A percentile compares a stretch with the other conserved stretches of the same genome.
Conservation (phyloP, 495 filamentous ascomycete species). For the Lasiosphaeria ovina region DNA sequence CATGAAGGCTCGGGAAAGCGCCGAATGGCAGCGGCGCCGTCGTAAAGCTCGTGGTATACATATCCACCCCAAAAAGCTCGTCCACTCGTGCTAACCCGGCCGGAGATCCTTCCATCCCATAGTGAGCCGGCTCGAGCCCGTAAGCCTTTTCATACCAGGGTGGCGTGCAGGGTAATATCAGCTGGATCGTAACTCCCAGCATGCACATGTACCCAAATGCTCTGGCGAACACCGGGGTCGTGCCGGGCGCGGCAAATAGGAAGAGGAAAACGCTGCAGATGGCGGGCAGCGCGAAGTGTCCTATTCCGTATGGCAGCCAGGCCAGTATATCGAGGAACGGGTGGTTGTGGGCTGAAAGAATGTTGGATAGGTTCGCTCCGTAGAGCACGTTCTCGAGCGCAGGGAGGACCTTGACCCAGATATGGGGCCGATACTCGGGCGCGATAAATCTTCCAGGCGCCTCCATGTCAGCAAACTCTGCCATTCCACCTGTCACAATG, state of each 20-base stretch:
- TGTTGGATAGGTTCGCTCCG: constrained; percentile 92
- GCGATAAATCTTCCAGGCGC: constrained; percentile 62
- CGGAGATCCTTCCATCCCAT: constrained; percentile 81
- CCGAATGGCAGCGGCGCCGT: constrained; percentile 91
- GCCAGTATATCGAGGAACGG: constrained; percentile 80
- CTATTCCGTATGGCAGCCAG: constrained; percentile 89
- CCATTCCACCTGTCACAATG: background rate
- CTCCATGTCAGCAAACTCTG: background rate
- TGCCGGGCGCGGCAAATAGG: constrained; percentile 82
- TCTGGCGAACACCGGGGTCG: constrained; percentile 76
- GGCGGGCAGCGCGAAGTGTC: constrained; percentile 80
- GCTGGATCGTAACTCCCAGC: constrained; percentile 77
- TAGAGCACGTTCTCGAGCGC: constrained; percentile 97
- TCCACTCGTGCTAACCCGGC: constrained; percentile 89
- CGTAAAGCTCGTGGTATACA: constrained; percentile 87
- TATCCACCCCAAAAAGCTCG: constrained; percentile 78
- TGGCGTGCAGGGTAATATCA: constrained; percentile 87
- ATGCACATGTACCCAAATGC: constrained; percentile 92
- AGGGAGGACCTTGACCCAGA: constrained; percentile 91
- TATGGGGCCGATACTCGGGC: constrained; percentile 77
- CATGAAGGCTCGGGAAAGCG: constrained; percentile 88
- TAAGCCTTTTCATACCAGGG: constrained; percentile 94
- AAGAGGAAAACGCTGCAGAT: constrained; percentile 76
- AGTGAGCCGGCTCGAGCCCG: constrained; percentile 81
- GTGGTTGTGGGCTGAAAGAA: constrained; percentile 83